These are phyloP conservation scores for Botryotinia convoluta DNA, from an alignment of 2,329 filamentous ascomycete genomes.

Conservation along the genomic window DNA sequence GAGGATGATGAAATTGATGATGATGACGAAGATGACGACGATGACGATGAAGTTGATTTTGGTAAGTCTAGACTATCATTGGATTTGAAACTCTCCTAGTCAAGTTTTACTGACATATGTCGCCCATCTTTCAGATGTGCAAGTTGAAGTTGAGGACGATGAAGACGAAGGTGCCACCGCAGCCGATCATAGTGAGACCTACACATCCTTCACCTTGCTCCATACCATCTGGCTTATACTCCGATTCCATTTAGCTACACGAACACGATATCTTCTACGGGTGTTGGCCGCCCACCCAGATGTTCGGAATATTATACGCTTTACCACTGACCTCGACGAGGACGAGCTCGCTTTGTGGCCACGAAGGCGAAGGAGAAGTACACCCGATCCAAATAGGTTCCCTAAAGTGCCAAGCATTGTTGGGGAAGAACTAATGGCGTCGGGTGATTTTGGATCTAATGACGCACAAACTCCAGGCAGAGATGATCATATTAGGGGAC, in stretches of 20 bases:
- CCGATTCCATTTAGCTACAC: conserved; percentile 29
- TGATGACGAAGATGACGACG: neutral
- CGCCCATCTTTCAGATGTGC: neutral
- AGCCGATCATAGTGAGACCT: conserved; percentile 40
- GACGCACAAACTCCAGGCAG: conserved; percentile 46
- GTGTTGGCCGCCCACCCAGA: conserved; percentile 27
- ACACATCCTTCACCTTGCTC: conserved; percentile 27
- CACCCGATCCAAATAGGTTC: conserved; percentile 58
- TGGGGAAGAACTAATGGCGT: conserved; percentile 76
- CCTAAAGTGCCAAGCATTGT: conserved; percentile 81
- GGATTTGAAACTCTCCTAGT: neutral
- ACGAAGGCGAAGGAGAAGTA: conserved; percentile 45
- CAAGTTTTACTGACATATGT: neutral
- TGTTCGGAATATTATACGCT: conserved; percentile 12
- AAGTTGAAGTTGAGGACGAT: conserved; percentile 8
- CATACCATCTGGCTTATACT: conserved; percentile 34
- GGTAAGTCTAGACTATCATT: conserved; percentile 1
- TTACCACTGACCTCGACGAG: conserved; percentile 28
- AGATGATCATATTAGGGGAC: conserved; percentile 35
- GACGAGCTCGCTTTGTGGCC: conserved; percentile 42
- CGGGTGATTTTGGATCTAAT: conserved; percentile 74
- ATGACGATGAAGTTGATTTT: neutral
- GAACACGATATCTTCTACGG: conserved; percentile 28
- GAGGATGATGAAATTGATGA: neutral
- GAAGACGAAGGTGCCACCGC: conserved; percentile 38